Evolutionary conservation across 2,329 filamentous ascomycete genomes (phyloP), one percentile per base, ranked within the genome.

Genomic region (Paramyrothecium sp.): DNA sequence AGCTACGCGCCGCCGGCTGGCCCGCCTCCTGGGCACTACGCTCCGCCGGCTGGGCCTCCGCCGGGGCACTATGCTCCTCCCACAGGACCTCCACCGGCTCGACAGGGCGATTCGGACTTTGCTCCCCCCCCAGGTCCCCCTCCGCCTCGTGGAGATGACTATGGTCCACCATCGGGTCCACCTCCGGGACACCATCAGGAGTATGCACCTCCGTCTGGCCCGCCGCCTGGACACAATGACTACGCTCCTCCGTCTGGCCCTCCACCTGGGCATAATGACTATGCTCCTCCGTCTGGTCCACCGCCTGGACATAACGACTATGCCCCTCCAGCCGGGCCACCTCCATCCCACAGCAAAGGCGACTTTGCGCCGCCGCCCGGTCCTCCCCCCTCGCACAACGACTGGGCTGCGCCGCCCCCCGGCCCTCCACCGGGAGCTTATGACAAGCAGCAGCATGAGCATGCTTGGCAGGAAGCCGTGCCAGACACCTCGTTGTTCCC

Each of bases 401-500:
- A 67, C 41, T 68, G 65, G 63, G 73, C 69, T 20, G 67, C 67
- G 10, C 74, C 77, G 26, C 77, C 77, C 2, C 63, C 73, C 0
- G 74, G 73, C 1, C 73, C 72, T 19, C 66, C 68, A 5, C 69
- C 71, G 7, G 56, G 62, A 19, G 58, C 57, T 50, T 58, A 63
- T 17, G 26, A 17, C 38, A 64, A 66, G 51, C 59, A 62, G 4
- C 70, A 85, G 63, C 89, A 92, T 69, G 85, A 90, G 72, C n/a
- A 44, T 44, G 38, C 38, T 19, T 92, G 90, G 90, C 80, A 87
- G 62, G 68, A 81, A 7, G 83, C 87, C 3, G 88, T 92, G 2
- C 89, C 89, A 0, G 89, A 92, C 70, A 91, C 85, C 2, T 79
- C 88, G 1, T 79, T 90, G 11, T 84, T 92, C 48, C 89, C 89